Evolutionary conservation across 257 asterid species (phyloP).

Genomic region (Handroanthus guayacan): DNA sequence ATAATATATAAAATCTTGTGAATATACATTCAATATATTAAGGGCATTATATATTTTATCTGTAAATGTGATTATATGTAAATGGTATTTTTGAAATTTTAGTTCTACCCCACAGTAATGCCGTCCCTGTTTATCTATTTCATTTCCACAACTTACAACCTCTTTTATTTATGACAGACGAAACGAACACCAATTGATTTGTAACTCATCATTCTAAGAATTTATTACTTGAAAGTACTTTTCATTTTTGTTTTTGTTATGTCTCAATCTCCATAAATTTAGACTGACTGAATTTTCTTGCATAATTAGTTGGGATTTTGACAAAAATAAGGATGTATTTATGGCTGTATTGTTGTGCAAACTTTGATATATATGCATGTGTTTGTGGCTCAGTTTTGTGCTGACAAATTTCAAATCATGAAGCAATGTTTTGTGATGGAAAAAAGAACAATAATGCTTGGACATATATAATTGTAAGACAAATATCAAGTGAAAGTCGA

Average conservation of each 20-base stretch:
- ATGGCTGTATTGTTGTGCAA: constrained; percentile 6
- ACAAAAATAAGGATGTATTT: background rate
- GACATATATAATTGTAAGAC: no score
- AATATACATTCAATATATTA: no score
- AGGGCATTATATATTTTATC: no score
- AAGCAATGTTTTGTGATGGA: no score
- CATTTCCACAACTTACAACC: constrained; percentile 25
- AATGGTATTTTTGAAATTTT: no score
- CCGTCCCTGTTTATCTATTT: background rate
- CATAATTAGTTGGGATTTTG: background rate
- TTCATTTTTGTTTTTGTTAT: background rate
- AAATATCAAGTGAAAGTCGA: no score
- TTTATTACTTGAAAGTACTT: background rate
- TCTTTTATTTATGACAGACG: constrained; percentile 13
- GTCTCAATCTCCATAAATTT: constrained; percentile 32
- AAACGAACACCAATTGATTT: no score
- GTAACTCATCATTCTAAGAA: no score
- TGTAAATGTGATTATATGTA: no score
- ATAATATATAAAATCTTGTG: no score
- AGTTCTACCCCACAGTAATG: no score
- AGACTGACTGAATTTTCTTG: constrained; percentile 17
- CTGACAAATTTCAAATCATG: constrained; percentile 1
- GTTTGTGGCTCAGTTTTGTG: constrained; percentile 11
- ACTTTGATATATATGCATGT: background rate
- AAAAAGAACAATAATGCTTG: no score